Evolutionary conservation across 106 monocot genomes (phyloP), one percentile per base, ranked within the genome.

Genomic region (Acanthochlamys bracteata): DNA sequence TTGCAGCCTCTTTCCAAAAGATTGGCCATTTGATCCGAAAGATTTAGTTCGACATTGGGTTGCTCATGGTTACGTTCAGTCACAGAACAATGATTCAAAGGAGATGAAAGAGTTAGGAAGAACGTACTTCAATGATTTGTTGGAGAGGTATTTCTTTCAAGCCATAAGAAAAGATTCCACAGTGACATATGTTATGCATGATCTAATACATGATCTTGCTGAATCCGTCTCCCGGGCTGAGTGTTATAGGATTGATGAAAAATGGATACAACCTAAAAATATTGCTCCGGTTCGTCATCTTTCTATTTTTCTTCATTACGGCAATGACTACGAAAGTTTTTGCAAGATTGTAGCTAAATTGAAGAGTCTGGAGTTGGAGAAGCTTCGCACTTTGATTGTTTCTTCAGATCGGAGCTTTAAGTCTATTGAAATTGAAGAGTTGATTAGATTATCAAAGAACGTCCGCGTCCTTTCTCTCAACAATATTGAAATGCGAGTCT

Each of bases 121-220:
- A 0, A 57, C 42, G 0, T 73, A 73, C 19, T 33, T 78, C 20
- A 14, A 63, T 20, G 62, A 63, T 11, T 22, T 78, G 12, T 33
- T 70, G 26, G 10, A 4, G 4, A 20, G 51, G 26, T 61, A 49
- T 0, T 70, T 70, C 22, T 70, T 70, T 52, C n/a, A 61, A 46
- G 10, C 24, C 9, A 0, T 23, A 20, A 4, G 0, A 20, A 12
- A 15, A 10, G 15, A 51, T 70, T 25, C 11, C 7, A 9, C 14
- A 13, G 20, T 21, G 24, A 11, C 17, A 12, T 77, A 72, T 24
- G 12, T 61, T 14, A 78, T 78, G 55, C 73, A 73, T 51, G 68
- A 78, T 68, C 42, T 78, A 7, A 21, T 73, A 12, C 78, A 78
- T 42, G 69, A 78, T 19, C 39, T 78, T 13, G 68, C 78, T 57